Conservation (phyloP, 2,329 filamentous ascomycete genomes). For the Kalmusia sp. region DNA sequence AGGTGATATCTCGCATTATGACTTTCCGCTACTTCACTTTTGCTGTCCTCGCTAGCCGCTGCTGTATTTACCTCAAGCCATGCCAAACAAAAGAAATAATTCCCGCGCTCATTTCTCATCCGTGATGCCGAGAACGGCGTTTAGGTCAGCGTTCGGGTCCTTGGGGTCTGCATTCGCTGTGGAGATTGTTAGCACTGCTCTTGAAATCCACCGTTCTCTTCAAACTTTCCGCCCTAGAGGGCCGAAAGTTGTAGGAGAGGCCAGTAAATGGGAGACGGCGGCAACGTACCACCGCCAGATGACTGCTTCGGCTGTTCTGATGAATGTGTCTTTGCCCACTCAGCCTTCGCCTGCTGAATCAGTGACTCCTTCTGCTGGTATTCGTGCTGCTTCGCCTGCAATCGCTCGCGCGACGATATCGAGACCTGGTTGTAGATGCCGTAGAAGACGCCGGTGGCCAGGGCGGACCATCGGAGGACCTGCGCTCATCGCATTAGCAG, state of each 20-base stretch:
- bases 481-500: slow-evolving; percentile 53
- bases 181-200: slow-evolving; percentile 35
- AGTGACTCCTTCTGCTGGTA: slow-evolving; percentile 90
- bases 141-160: slow-evolving; percentile 91
- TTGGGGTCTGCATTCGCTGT: slow-evolving; percentile 71
- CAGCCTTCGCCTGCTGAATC: slow-evolving; percentile 91
- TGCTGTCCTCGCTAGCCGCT: slow-evolving; percentile 20
- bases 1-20: slow-evolving; percentile 34
- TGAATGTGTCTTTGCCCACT: slow-evolving; percentile 79
- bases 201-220: not conserved
- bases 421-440: slow-evolving; percentile 91
- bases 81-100: slow-evolving; percentile 30
- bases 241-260: not conserved
- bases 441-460: slow-evolving; percentile 91
- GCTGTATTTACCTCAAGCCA: slow-evolving; percentile 27
- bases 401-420: slow-evolving; percentile 75
- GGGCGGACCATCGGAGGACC: slow-evolving; percentile 97
- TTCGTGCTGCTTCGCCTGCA: slow-evolving; percentile 76
- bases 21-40: slow-evolving; percentile 18
- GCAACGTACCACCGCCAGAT: slow-evolving; percentile 37
- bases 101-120: slow-evolving; percentile 38
- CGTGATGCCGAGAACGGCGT: slow-evolving; percentile 62
- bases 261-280: not conserved
- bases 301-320: slow-evolving; percentile 36
- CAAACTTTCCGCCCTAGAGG: slow-evolving; percentile 50